A percentile compares a stretch with the other conserved stretches of the same genome.
These are phyloP conservation scores for Trichoderma pleuroti DNA, from an alignment of 2,329 filamentous ascomycete species.

Conservation along the genomic window DNA sequence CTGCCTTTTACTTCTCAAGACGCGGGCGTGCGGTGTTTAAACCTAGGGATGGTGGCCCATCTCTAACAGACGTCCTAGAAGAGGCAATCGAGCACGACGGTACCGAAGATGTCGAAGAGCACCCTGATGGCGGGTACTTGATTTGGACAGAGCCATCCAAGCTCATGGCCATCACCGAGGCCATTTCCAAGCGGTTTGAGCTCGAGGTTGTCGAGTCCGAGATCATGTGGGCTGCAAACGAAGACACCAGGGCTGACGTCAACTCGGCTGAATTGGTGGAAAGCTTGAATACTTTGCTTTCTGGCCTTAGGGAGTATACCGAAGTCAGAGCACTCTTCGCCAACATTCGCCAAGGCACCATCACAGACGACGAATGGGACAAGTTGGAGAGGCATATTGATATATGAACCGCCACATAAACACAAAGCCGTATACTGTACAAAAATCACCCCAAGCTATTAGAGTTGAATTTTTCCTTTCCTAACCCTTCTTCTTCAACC, in stretches of 20 bases:
- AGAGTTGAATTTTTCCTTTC: background rate
- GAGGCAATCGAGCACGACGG: constrained; percentile 78
- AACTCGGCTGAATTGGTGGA: constrained; percentile 54
- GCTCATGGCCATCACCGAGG: constrained; percentile 35
- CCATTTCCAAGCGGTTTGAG: constrained; percentile 58
- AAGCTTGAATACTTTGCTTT: constrained; percentile 57
- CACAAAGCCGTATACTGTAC: constrained; percentile 14
- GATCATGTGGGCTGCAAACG: constrained; percentile 81
- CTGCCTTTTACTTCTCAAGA: constrained; percentile 80
- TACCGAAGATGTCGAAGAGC: constrained; percentile 66
- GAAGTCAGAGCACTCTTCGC: constrained; percentile 78
- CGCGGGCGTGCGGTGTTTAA: constrained; percentile 72
- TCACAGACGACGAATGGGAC: constrained; percentile 53
- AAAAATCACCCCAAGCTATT: constrained; percentile 9
- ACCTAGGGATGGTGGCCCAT: constrained; percentile 43
- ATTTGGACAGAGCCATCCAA: constrained; percentile 45
- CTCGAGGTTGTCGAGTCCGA: constrained; percentile 70
- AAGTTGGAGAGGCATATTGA: constrained; percentile 52
- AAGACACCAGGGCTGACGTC: constrained; percentile 68
- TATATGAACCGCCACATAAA: constrained; percentile 30
- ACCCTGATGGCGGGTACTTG: constrained; percentile 66
- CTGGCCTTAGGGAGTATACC: constrained; percentile 60
- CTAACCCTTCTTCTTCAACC: background rate
- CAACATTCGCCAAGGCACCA: constrained; percentile 56
- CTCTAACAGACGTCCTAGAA: constrained; percentile 72